Evolutionary conservation across 2,329 filamentous ascomycete genomes (phyloP), one percentile per base, ranked within the genome.

Genomic region (Aspergillus udagawae): DNA sequence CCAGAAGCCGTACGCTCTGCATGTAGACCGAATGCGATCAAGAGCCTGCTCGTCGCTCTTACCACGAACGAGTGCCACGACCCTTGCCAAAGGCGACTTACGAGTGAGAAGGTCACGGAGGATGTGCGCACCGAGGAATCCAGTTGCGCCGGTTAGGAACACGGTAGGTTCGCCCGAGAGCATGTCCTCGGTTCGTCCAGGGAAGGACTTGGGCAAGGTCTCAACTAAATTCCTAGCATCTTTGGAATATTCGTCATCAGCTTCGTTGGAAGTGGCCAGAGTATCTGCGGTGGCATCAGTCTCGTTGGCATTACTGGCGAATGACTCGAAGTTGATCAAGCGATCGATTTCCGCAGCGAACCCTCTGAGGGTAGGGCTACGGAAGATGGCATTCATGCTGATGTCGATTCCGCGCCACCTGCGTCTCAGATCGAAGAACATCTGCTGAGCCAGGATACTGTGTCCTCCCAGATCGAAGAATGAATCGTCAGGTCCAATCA

Each of bases 131-230:
- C 92, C 92, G 21, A 97, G 75, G 79, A 97, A 97, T 2, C 92
- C 92, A 4, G 92, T 97, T 3, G 90, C 91, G 47, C 93, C 92
- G 2, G 92, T 97, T 4, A 97, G 77, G 73, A 97, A 89, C 10
- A 94, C 81, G 0, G 87, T 91, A 3, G 79, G 75, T 41, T 70
- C 70, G 7, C 63, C 63, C 28, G 69, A 60, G 14, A 74, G 67
- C 35, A 78, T 65, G 44, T 61, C 66, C 49, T 59, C 77, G 57
- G 56, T 73, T 59, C 60, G 73, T 1, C 62, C 56, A 32, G 70
- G 67, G 63, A 77, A 80, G 14, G 64, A 68, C 41, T 63, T 61
- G 1, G 85, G 82, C 12, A 90, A 75, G 35, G 79, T 70, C 14
- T 73, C 72, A 14, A 75, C 65, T 53, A 84, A 67, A 65, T 80